Conservation (phyloP, 2,329 filamentous ascomycete genomes). For the Colletotrichum navitas region DNA sequence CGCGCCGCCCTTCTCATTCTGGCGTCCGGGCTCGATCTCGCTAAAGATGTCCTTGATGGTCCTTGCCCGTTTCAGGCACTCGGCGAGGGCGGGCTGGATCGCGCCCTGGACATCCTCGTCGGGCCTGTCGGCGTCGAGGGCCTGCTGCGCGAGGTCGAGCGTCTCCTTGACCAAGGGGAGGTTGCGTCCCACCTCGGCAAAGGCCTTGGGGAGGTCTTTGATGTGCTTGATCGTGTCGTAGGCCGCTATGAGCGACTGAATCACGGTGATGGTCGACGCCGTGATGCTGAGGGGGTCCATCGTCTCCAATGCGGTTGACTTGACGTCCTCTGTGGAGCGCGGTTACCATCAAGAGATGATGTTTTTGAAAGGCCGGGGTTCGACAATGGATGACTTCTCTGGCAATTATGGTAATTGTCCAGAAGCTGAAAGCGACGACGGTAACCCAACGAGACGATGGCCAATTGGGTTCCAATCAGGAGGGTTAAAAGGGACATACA, state of each 20-base stretch:
- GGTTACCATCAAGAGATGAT: neutral
- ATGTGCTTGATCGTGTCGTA: constrained; percentile 18
- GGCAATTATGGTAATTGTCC: neutral
- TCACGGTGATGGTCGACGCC: constrained; percentile 12
- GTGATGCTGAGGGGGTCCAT: constrained; percentile 30
- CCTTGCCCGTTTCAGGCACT: neutral
- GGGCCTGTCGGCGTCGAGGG: neutral
- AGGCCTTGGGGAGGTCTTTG: constrained; percentile 23
- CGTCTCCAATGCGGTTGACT: neutral
- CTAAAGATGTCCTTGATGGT: constrained; percentile 14
- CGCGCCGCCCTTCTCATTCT: constrained; percentile 5
- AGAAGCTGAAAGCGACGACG: neutral
- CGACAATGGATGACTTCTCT: neutral
- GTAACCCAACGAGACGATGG: neutral
- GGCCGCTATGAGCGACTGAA: constrained; percentile 15
- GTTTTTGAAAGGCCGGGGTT: neutral
- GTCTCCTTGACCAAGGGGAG: constrained; percentile 21
- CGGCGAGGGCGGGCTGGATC: neutral
- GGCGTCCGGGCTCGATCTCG: constrained; percentile 8
- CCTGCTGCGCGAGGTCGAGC: constrained; percentile 8
- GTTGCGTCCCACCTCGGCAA: constrained; percentile 15
- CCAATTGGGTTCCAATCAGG: neutral
- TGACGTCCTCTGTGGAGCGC: neutral
- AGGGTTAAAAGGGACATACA: too few species aligned
- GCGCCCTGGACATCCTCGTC: neutral